Base-by-base conservation (phyloP, 1,284 basidiomycete species). In the Heterobasidion irregulare region DNA sequence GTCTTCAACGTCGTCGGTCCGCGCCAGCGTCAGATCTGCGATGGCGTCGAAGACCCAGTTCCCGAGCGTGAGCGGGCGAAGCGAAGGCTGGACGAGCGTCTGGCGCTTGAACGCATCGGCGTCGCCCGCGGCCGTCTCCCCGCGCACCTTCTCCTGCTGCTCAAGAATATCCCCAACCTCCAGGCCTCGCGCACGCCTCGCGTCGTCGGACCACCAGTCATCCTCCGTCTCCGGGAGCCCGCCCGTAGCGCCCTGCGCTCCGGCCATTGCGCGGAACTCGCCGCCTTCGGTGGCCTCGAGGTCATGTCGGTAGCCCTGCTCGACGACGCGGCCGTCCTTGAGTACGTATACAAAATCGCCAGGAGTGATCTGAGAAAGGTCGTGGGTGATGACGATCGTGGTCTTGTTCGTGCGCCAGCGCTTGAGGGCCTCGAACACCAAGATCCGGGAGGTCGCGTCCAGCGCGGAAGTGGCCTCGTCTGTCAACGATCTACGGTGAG, bases 401-500 rank as follows among this genome's bases (percentile, higher is more conserved):
- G 95, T 97, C 65, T 83, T 86, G 69, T 90, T 88, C 26, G 69
- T 70, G 18, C 94, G 78, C 91, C 93, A 95, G 16, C 71, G 70
- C 65, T 90, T 90, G 71, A 98, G 80, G 0, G 93, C 92, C 60
- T 92, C 88, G 61, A 93, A 93, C 8, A 98, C 93, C 45, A 94
- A 79, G 41, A 93, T 76, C 19, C 94, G 86, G 2, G 93, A 90
- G 0, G 89, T 89, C 18, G 87, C 82, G 71, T 99, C 97, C 56
- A 99, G 80, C 6, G 96, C 95, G 1, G 94, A 97, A 6, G 95
- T 98, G 1, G 93, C 91, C 75, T 99, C 97, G 66, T 99, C 97
- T 95, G 67, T 18, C 61, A 56, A 41, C 47, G 13, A 53, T 44
- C n/a, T 15, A 41, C 50, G 35, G 47, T n/a, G 8, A 45, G 53